Evolutionary conservation across 164 flowering plant species (phyloP), one percentile per base, ranked within the genome.

Genomic region (Akebia trifoliata): DNA sequence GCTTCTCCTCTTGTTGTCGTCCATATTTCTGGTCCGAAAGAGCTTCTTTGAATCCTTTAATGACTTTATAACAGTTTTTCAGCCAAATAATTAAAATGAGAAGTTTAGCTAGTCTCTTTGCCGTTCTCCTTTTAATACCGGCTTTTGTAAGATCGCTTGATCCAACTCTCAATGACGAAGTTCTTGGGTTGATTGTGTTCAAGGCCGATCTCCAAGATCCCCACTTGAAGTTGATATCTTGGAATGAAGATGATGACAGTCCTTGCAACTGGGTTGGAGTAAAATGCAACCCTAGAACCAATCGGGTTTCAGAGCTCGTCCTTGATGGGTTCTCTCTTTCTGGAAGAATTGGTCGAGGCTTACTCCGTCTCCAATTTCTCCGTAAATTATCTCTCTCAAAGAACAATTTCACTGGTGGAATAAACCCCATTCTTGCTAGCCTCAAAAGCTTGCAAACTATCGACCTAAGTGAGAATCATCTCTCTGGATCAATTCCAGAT

Each of bases 171-270:
- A 88, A 81, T 61, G 95, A 83, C 44, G 98, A 92, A 54, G 89
- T 88, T 17, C 68, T 88, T 60, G 98, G 96, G 28, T 70, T 92
- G 59, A 85, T 92, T 20, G 96, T 85, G 43, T 88, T 92, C 68
- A 92, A 88, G 65, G 90, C 91, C 6, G 93, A 82, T 56, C 53
- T 92, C 44, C 63, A 69, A 67, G 95, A 92, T 70, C 96, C 96
- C 20, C 50, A 69, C 5, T 69, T 67, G 9, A 80, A 77, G 64
- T 73, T 92, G 15, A 55, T 61, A 3, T 78, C 92, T 38, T 92
- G 98, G 98, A 83, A 73, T 43, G 90, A 85, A 63, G 96, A 92
- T 42, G 95, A 84, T 50, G 74, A 78, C 46, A 79, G 51, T 31
- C 80, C 96, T 34, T 92, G 98, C 64, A 66, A 58, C 74, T 89